Evolutionary conservation across 306 rosid species (phyloP).

Genomic region (Pterocarpus macrocarpus): DNA sequence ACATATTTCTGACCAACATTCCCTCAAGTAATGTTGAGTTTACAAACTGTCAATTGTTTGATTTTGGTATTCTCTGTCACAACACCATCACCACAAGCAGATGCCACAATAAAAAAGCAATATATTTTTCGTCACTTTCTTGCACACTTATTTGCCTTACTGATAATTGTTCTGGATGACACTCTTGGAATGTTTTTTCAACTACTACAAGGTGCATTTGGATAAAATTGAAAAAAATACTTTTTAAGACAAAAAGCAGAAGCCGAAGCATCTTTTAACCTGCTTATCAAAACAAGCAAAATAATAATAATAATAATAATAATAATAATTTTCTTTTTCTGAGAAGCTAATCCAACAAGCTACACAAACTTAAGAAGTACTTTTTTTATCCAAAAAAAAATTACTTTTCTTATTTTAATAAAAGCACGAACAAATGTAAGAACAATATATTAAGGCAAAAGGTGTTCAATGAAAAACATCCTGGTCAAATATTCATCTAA

Average conservation of each 20-base stretch:
- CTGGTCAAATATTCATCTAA: background rate
- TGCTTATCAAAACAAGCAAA: no score
- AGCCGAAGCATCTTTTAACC: background rate
- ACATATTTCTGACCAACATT: background rate
- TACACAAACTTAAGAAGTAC: no score
- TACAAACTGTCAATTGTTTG: background rate
- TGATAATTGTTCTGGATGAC: conserved; percentile 5
- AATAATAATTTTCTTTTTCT: no score
- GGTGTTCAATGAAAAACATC: background rate
- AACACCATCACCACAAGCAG: background rate
- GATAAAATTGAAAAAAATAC: no score
- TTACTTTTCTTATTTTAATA: no score
- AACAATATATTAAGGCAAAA: conserved; percentile 31
- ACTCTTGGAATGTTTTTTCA: background rate
- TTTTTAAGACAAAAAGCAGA: background rate
- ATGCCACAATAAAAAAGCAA: conserved; percentile 8
- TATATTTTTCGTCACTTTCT: background rate
- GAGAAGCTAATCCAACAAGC: no score
- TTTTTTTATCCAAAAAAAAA: no score
- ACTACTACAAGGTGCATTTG: background rate
- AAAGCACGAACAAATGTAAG: no score
- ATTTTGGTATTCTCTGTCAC: no score
- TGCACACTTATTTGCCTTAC: background rate
- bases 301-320: no score
- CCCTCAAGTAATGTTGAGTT: background rate